Percentiles rank a stretch among this genome's conserved stretches.
Evolutionary conservation across 2,329 filamentous ascomycete genomes (phyloP).

Genomic region (Fusarium pilosicola): DNA sequence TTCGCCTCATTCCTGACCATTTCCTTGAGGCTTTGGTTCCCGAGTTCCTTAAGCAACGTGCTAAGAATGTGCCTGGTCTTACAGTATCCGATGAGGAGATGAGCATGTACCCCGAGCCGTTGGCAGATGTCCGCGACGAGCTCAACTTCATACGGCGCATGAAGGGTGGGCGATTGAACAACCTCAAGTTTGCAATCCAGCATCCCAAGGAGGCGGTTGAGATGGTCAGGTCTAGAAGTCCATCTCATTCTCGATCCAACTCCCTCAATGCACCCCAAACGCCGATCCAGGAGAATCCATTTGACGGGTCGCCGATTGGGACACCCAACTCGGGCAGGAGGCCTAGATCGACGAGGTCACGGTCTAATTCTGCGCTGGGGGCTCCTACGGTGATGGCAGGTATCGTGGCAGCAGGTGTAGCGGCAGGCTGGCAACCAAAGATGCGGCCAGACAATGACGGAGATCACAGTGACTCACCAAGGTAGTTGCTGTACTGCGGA

Average conservation of each 20-base stretch:
- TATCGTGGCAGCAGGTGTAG: slow-evolving; percentile 80
- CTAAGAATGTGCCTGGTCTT: slow-evolving; percentile 60
- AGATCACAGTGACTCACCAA: slow-evolving; percentile 39
- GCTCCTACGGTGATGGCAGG: slow-evolving; percentile 85
- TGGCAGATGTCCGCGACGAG: slow-evolving; percentile 82
- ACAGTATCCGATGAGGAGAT: slow-evolving; percentile 75
- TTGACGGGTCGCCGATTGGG: slow-evolving; percentile 56
- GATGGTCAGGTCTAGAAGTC: slow-evolving; percentile 68
- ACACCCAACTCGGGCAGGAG: slow-evolving; percentile 71
- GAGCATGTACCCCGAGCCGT: slow-evolving; percentile 74
- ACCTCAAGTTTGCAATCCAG: slow-evolving; percentile 80
- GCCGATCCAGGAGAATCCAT: slow-evolving; percentile 67
- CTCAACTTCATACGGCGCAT: slow-evolving; percentile 82
- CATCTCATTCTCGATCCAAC: slow-evolving; percentile 72
- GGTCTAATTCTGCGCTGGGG: slow-evolving; percentile 76
- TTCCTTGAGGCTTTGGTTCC: slow-evolving; percentile 65
- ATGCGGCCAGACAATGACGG: slow-evolving; percentile 42
- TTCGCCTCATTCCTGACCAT: slow-evolving; percentile 84
- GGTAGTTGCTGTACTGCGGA: slow-evolving; percentile 34
- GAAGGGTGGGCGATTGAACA: slow-evolving; percentile 84
- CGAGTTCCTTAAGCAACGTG: slow-evolving; percentile 61
- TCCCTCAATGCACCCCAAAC: slow-evolving; percentile 70
- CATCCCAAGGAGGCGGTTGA: slow-evolving; percentile 76
- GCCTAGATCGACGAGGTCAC: slow-evolving; percentile 73
- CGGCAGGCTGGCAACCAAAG: slow-evolving; percentile 79